Evolutionary conservation across 352 stramenopile species (phyloP), one percentile per base, ranked within the genome.

Genomic region (Pythium sp.): DNA sequence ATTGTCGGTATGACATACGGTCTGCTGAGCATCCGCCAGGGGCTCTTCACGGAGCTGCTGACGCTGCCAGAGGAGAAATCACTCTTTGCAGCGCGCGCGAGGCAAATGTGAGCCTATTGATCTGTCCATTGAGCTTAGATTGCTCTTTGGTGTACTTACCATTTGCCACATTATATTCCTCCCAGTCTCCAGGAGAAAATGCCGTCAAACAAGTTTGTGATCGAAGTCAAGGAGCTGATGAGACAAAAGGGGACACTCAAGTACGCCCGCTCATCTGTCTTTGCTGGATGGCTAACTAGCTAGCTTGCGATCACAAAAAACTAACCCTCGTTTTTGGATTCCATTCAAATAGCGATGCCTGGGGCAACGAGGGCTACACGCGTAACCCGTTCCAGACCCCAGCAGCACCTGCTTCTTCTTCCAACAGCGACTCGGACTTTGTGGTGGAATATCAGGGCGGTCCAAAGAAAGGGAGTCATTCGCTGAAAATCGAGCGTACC

Each of bases 161-260:
- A 7, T 58, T 41, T 64, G 41, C 15, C 32, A 15, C 1, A 0
- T 51, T 15, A 14, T 12, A 26, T 18, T 43, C 6, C 12, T 51
- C 24, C 32, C n/a, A 88, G 80, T 58, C 72, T 88, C 30, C 71
- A 73, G 60, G 62, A 67, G 28, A 76, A 86, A 58, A 75, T 83
- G 2, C 80, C 80, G 11, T 55, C 79, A 7, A 88, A 86, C 58
- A 34, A 67, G 24, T 88, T 86, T 36, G 80, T 88, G 26, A 30
- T 86, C 34, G 78, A 89, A 43, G 59, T 92, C 28, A 76, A 81
- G 56, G 69, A 89, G 41, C 79, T 79, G 30, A 79, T 92, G 55
- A 72, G 73, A 36, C 69, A 84, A 34, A 76, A 80, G 15, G 64
- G 72, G 9, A 64, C 71, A 22, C 59, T 74, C 47, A 86, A 74